Base-by-base conservation (phyloP, 306 rosid genomes). In the Bauhinia variegata region DNA sequence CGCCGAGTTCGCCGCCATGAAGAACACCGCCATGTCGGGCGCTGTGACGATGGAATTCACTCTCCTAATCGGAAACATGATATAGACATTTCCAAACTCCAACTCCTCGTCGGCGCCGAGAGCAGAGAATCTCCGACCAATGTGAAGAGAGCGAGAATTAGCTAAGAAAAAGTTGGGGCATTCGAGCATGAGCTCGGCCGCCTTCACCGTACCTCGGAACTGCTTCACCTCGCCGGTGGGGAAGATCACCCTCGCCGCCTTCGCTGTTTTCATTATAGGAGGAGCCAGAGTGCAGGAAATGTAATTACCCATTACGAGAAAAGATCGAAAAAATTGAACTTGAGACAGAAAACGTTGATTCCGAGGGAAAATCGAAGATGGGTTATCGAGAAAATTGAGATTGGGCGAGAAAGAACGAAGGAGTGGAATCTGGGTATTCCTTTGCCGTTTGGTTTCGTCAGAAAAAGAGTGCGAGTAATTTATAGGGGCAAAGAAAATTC, bases 181-280 rank as follows among this genome's bases (percentile, higher is more conserved):
- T 41, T 88, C 96, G 1, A 88, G 73, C 96, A 88, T 88, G 38
- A 88, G 84, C 85, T 88, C 96, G 0, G 92, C 96, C 0, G 87
- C 91, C 7, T 80, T 88, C 76, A 78, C 42, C 19, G 67, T 28
- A 0, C 84, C 78, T 8, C 78, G 83, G 78, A 73, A 79, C 54
- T 78, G 85, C 6, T 79, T 68, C 16, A 86, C 73, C 43, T 84
- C 84, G 32, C 92, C 89, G 12, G 80, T 67, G 4, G 92, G 92
- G 16, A 88, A 79, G 28, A 88, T 48, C 10, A 88, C 92, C 8
- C 89, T 75, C 0, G 84, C 74, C 1, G 86, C 79, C 67, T 77
- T 79, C 28, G 75, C 39, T 64, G 53, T 82, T 77, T 84, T 86
- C 69, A 74, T 84, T 71, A 82, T 38, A 15, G 88, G 83, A 10